Evolutionary conservation across 495 filamentous ascomycete species (phyloP), one percentile per base, ranked within the genome.

Genomic region (Darksidea phi): DNA sequence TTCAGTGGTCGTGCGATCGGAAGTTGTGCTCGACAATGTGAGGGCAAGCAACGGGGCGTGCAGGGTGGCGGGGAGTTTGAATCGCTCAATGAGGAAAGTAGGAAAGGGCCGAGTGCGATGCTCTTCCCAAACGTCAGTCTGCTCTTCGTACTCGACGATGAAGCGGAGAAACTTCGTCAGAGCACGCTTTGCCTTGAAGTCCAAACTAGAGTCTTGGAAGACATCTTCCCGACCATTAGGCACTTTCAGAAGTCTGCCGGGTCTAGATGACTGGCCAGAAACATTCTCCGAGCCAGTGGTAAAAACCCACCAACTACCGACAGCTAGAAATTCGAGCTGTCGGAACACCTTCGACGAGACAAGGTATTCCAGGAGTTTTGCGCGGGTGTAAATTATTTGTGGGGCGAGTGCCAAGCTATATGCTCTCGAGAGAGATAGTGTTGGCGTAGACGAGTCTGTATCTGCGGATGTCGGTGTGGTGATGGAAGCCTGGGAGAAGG

Each of bases 251-350:
- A 63, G 34, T 18, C 8, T 47, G 6, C 46, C 61, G 10, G 38
- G 48, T 28, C 42, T 13, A 15, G 26, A 7, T 13, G 48, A 67
- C n/a, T 37, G 12, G 24, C 58, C 50, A 12, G 50, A 13, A 17
- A 45, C n/a, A 21, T 7, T 20, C 11, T 26, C 45, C n/a, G 62
- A 24, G 12, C 26, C 38, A 1, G 32, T 0, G 10, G 62, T 55
- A 43, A 87, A 86, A 36, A 96, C 84, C 83, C 87, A 97, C 88
- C 91, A 97, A 57, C 88, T 93, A 28, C 95, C 95, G 6, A 97
- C 88, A 5, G 94, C 91, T 61, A 92, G 84, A 72, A 97, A 98
- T 64, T 96, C 92, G 58, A 98, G 81, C 73, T 95, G 89, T 32
- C 83, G 83, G 63, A 95, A 89, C 53, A 95, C 86, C 61, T 88